Conservation (phyloP, 2,329 filamentous ascomycete genomes). For the Colletotrichum tropicale region DNA sequence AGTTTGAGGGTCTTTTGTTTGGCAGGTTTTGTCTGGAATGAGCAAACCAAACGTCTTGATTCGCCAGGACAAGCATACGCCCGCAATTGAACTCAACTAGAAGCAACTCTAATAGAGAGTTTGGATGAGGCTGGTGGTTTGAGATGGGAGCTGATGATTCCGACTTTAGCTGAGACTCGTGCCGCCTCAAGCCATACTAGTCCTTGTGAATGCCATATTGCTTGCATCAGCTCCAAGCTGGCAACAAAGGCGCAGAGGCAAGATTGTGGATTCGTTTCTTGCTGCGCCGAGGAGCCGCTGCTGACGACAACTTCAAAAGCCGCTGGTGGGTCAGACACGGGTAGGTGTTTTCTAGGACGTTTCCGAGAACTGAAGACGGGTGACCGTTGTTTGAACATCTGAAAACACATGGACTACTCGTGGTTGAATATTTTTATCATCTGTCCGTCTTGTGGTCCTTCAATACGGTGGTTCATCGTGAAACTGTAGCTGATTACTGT, state of each 20-base stretch:
- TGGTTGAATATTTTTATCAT: background rate
- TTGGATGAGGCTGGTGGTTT: background rate
- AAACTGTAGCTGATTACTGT: background rate
- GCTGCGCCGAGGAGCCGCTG: background rate
- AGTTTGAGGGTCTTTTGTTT: background rate
- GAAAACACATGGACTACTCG: background rate
- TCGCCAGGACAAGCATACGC: background rate
- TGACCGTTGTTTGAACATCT: background rate
- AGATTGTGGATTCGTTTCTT: background rate
- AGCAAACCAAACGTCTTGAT: background rate
- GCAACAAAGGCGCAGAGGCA: background rate
- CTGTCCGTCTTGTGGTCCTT: background rate
- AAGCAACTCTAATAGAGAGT: background rate
- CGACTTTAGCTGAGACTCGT: background rate
- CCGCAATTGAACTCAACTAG: background rate
- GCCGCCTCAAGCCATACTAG: background rate
- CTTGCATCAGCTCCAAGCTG: background rate
- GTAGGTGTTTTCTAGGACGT: background rate
- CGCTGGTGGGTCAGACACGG: background rate
- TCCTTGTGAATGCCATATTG: background rate
- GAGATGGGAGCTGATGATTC: background rate
- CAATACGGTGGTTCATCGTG: background rate
- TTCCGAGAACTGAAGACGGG: background rate
- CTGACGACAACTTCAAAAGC: background rate
- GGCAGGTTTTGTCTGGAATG: background rate